Conservation (phyloP, 2,329 filamentous ascomycete genomes). For the Paraphoma sp. region DNA sequence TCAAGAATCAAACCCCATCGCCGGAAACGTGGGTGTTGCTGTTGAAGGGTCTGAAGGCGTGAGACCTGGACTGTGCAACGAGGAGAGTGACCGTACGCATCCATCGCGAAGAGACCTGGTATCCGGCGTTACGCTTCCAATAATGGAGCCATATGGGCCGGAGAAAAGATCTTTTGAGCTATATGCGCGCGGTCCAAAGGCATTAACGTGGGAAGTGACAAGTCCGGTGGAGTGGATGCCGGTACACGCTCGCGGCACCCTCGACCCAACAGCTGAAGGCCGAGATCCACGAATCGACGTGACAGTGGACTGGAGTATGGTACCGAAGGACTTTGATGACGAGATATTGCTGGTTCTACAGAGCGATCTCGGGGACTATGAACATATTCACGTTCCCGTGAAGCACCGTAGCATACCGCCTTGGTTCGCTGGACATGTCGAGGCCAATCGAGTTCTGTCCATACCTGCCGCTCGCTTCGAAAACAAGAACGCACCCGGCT, state of each 20-base stretch:
- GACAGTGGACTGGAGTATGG: neutral
- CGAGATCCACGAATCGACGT: neutral
- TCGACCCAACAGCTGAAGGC: neutral
- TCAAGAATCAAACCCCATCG: slow-evolving; percentile 59
- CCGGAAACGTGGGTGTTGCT: slow-evolving; percentile 64
- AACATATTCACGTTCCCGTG: slow-evolving; percentile 8
- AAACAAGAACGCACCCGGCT: neutral
- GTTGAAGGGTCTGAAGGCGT: slow-evolving; percentile 58
- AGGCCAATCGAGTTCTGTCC: slow-evolving; percentile 1
- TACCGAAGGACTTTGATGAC: neutral
- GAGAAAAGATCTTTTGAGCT: slow-evolving; percentile 3
- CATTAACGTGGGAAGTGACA: neutral
- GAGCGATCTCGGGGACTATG: neutral
- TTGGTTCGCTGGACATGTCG: slow-evolving; percentile 4
- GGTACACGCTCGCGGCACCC: neutral
- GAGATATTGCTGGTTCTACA: neutral
- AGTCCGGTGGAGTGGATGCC: neutral
- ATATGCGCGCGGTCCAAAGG: neutral
- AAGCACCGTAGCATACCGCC: neutral
- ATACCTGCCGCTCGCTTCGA: slow-evolving; percentile 1
- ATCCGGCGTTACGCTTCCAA: slow-evolving; percentile 1
- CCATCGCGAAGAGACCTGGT: slow-evolving; percentile 57
- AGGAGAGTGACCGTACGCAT: slow-evolving; percentile 68
- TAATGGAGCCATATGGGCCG: slow-evolving; percentile 5
- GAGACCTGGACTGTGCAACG: slow-evolving; percentile 50